Evolutionary conservation across 2,329 filamentous ascomycete species (phyloP).

Genomic region (Bimuria novae-zelandiae): DNA sequence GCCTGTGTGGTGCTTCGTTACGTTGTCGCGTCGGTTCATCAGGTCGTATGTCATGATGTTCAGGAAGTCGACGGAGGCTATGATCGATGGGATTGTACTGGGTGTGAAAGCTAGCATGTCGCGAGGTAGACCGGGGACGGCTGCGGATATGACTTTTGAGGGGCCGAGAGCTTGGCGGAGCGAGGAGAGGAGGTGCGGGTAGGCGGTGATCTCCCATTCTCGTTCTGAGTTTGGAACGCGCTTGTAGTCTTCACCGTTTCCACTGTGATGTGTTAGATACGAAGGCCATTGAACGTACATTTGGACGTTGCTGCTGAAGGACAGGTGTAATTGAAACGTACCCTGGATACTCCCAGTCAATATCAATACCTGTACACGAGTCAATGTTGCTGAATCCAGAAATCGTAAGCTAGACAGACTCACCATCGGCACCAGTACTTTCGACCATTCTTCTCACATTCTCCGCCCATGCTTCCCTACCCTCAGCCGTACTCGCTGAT

Average conservation of each 20-base stretch:
- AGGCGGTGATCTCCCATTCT: slow-evolving; percentile 64
- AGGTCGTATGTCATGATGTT: slow-evolving; percentile 76
- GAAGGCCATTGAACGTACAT: neutral
- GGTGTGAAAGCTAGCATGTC: slow-evolving; percentile 71
- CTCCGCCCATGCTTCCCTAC: slow-evolving; percentile 59
- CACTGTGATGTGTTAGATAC: slow-evolving; percentile 40
- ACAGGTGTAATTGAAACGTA: no score
- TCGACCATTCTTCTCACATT: slow-evolving; percentile 68
- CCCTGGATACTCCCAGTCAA: slow-evolving; percentile 69
- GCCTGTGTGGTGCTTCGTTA: slow-evolving; percentile 68
- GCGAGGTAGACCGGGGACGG: slow-evolving; percentile 64
- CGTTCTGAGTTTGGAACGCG: slow-evolving; percentile 62
- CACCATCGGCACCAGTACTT: slow-evolving; percentile 64
- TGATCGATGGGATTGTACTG: slow-evolving; percentile 61
- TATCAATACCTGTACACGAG: slow-evolving; percentile 49
- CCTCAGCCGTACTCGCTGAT: slow-evolving; percentile 59
- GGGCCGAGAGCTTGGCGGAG: slow-evolving; percentile 63
- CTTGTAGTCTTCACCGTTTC: slow-evolving; percentile 73
- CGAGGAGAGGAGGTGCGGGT: slow-evolving; percentile 64
- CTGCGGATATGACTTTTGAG: slow-evolving; percentile 65
- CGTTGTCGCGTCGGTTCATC: slow-evolving; percentile 68
- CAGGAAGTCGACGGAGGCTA: slow-evolving; percentile 65
- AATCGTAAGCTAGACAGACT: slow-evolving; percentile 33
- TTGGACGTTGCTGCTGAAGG: no score
- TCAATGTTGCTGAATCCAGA: neutral